These are phyloP conservation scores for Pseudocercospora macadamiae DNA, from an alignment of 2,329 filamentous ascomycete species.

Conservation along the genomic window DNA sequence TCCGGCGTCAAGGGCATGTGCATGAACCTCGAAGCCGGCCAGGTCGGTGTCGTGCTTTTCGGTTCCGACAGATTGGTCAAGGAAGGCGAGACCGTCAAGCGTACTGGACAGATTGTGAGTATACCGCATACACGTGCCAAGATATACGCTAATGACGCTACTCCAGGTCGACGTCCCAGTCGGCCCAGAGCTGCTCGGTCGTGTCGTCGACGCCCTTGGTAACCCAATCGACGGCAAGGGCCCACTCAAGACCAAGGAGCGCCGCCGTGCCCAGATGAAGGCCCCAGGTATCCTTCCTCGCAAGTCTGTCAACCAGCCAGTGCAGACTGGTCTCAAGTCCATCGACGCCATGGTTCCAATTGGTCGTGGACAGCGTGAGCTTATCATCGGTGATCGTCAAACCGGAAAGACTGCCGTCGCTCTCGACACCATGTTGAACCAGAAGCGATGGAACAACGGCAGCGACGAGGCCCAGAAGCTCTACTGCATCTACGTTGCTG, in stretches of 20 bases:
- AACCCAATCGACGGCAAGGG: slow-evolving; percentile 99
- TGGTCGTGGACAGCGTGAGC: slow-evolving; percentile 99
- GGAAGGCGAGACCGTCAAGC: slow-evolving; percentile 99
- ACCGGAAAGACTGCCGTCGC: slow-evolving; percentile 99
- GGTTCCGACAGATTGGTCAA: slow-evolving; percentile 99
- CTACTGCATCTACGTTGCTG: slow-evolving; percentile 98
- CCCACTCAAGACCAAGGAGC: slow-evolving; percentile 88
- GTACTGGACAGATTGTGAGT: slow-evolving; percentile 98
- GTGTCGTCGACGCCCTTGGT: slow-evolving; percentile 97
- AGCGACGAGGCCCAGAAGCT: slow-evolving; percentile 96
- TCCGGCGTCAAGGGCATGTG: slow-evolving; percentile 99
- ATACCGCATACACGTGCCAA: background rate
- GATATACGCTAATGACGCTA: slow-evolving; percentile 8
- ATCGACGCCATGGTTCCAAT: slow-evolving; percentile 99
- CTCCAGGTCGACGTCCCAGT: slow-evolving; percentile 91
- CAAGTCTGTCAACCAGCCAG: slow-evolving; percentile 95
- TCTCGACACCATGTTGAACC: slow-evolving; percentile 97
- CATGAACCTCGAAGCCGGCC: slow-evolving; percentile 99
- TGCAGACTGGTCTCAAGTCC: slow-evolving; percentile 99
- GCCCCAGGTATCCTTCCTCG: slow-evolving; percentile 97
- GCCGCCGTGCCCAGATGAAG: slow-evolving; percentile 97
- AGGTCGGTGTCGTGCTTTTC: slow-evolving; percentile 99
- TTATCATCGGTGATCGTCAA: slow-evolving; percentile 99
- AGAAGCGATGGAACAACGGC: slow-evolving; percentile 93
- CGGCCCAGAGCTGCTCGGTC: slow-evolving; percentile 87